phyloP scores from a whole-genome alignment of 257 asterid genomes.

The Solanum medicagineum region DNA sequence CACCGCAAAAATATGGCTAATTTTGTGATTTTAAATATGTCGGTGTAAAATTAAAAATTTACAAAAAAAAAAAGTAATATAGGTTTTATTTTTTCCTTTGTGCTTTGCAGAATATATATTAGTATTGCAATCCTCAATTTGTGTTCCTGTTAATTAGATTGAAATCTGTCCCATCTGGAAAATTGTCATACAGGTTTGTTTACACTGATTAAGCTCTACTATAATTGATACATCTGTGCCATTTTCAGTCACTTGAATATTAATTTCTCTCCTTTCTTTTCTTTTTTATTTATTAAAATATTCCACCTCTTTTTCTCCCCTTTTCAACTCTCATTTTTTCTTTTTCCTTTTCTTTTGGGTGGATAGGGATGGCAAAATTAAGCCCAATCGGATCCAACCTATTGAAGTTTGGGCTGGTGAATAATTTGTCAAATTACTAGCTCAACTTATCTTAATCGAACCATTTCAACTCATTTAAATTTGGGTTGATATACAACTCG shows the following conservation, averaged over 20 bases:
- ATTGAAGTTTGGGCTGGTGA: too few relatives aligned
- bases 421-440: too few relatives aligned
- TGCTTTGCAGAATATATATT: not conserved
- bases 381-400: too few relatives aligned
- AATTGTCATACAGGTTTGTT: not conserved
- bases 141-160: not conserved
- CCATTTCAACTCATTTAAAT: too few relatives aligned
- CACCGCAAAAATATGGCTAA: too few relatives aligned
- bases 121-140: not conserved
- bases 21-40: fast-evolving
- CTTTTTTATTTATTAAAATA: not conserved
- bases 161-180: not conserved
- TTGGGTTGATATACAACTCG: too few relatives aligned
- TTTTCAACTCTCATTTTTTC: not conserved
- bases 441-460: too few relatives aligned
- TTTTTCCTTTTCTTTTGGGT: not conserved
- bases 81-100: not conserved
- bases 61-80: not conserved
- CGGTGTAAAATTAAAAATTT: too few relatives aligned
- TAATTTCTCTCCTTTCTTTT: not conserved
- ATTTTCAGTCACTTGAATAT: not conserved
- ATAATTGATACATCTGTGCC: not conserved
- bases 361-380: too few relatives aligned
- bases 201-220: not conserved
- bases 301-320: not conserved